These are phyloP conservation scores for Leishmania turanica DNA, from an alignment of 208 protist genomes.

Conservation along the genomic window DNA sequence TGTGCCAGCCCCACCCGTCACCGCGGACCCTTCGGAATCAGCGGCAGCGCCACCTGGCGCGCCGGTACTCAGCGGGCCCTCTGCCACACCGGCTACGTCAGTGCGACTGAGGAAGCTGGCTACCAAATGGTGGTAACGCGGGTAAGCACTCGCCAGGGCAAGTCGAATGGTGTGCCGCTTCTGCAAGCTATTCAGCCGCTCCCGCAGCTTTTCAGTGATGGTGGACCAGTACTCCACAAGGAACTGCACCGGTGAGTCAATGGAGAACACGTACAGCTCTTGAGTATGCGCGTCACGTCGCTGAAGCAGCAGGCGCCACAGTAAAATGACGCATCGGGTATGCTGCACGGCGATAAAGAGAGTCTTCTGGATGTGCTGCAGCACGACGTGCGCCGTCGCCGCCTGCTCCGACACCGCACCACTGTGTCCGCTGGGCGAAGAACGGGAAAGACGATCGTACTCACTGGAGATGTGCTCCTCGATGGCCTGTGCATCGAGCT, in stretches of 20 bases:
- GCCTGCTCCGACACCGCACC: conserved; percentile 32
- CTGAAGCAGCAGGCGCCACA: conserved; percentile 71
- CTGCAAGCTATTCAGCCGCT: conserved; percentile 58
- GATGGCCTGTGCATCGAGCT: conserved; percentile 63
- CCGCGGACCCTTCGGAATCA: conserved; percentile 6
- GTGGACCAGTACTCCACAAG: conserved; percentile 74
- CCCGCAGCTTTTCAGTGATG: conserved; percentile 60
- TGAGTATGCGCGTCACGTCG: conserved; percentile 49
- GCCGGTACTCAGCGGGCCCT: conserved; percentile 14
- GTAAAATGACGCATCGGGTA: conserved; percentile 56
- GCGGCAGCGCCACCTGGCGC: conserved; percentile 9
- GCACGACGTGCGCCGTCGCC: conserved; percentile 34
- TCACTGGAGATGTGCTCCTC: conserved; percentile 42
- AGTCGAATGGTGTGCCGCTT: conserved; percentile 50
- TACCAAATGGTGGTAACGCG: conserved; percentile 56
- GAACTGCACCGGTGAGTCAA: conserved; percentile 62
- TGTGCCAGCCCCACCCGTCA: background rate
- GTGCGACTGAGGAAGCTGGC: conserved; percentile 48
- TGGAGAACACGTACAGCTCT: conserved; percentile 35
- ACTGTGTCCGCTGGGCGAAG: background rate
- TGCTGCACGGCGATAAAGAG: conserved; percentile 60
- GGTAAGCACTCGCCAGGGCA: conserved; percentile 46
- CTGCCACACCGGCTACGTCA: conserved; percentile 14
- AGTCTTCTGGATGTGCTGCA: conserved; percentile 54
- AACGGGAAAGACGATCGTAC: conserved; percentile 15